Evolutionary conservation across 192 early-diverging fungal genomes (phyloP), one percentile per base, ranked within the genome.

Genomic region (Podila minutissima): DNA sequence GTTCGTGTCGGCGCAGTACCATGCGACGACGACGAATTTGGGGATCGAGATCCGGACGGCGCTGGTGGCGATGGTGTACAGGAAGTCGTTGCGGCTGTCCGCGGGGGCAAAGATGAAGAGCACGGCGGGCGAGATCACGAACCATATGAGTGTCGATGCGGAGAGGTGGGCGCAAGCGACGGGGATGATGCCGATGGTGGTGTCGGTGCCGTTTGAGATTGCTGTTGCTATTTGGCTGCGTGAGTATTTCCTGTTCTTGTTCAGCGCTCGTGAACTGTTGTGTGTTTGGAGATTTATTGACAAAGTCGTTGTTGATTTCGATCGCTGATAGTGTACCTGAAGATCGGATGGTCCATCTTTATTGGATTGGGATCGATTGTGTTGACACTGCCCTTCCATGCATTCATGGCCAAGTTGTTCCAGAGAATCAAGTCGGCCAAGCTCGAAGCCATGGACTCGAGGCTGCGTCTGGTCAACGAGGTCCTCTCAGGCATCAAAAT

Each of bases 401-500:
- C 53, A 24, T 37, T 64, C 22, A 57, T 82, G 65, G 78, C 65
- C 5, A 57, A 63, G 24, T 31, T 48, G 6, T 82, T 82, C 69
- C 62, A 62, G 37, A 32, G 26, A 17, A 62, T 51, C 17, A 82
- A 74, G 78, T 67, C 73, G 22, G 59, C 57, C 5, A 66, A 67
- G 11, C 46, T 82, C 11, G 48, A 64, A 19, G 59, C 65, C 64
- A 82, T 82, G 78, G 78, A 82, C 41, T 24, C 24, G 26, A 71
- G 78, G 22, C 31, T 82, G 4, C 57, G 64, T 0, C 28, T 74
- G n/a, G 67, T 82, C 26, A 82, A 74, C 53, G 78, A 82, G 9
- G 73, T 60, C 41, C 37, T 82, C n/a, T 61, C 71, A 2, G 78
- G 78, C 8, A 82, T 82, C 66, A 82, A 82, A 51, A 64, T 82